Conservation (phyloP, 768 basidiomycete species). For the Albatrellus ellisii region DNA sequence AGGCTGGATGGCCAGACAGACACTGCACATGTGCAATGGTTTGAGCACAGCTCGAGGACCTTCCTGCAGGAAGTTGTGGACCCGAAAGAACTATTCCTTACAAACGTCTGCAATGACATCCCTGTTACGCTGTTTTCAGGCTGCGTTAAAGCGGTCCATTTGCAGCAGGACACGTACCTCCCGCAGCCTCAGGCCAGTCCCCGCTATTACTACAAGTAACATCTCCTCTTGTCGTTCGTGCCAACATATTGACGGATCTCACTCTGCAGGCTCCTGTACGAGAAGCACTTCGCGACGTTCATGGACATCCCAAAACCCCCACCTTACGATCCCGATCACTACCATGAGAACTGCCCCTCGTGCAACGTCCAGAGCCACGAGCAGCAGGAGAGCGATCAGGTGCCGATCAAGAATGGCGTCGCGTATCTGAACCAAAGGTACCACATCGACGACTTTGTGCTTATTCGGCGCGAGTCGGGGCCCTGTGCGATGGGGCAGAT, state of each 20-base stretch:
- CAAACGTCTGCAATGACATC: constrained; percentile 36
- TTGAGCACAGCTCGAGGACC: constrained; percentile 54
- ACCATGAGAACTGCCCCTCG: constrained; percentile 40
- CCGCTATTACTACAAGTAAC: neutral
- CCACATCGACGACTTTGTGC: constrained; percentile 49
- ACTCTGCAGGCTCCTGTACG: constrained; percentile 41
- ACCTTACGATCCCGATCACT: constrained; percentile 16
- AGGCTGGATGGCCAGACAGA: constrained; percentile 31
- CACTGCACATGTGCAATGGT: constrained; percentile 58
- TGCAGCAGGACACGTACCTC: neutral
- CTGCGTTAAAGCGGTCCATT: constrained; percentile 30
- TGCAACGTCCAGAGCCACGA: constrained; percentile 28
- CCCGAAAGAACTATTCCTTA: constrained; percentile 53
- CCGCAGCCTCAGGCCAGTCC: neutral
- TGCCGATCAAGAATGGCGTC: constrained; percentile 28
- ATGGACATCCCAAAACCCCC: constrained; percentile 23
- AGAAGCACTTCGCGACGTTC: constrained; percentile 32
- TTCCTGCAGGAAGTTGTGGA: constrained; percentile 46
- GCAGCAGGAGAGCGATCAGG: constrained; percentile 20
- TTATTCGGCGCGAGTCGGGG: constrained; percentile 34
- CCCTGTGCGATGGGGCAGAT: constrained; percentile 49
- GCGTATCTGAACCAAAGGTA: constrained; percentile 34
- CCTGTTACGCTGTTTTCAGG: constrained; percentile 28
- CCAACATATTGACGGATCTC: neutral
- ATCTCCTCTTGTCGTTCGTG: neutral